These are phyloP conservation scores for Pleurozium schreberi DNA, from an alignment of 225 moss, liverwort and hornwort genomes.

Conservation along the genomic window DNA sequence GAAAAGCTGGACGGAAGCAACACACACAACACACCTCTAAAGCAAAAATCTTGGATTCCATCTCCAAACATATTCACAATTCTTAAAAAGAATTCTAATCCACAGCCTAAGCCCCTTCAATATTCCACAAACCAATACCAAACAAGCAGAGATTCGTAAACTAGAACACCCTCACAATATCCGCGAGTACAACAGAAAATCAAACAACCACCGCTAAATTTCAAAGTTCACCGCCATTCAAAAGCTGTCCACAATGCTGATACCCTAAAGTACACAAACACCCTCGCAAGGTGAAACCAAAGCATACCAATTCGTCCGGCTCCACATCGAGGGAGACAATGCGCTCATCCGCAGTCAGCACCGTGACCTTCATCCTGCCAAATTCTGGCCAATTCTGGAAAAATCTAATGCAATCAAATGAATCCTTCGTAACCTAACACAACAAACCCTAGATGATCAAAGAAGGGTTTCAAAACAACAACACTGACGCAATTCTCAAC, in stretches of 20 bases:
- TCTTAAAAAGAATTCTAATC: neutral
- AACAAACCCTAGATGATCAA: neutral
- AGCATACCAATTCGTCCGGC: constrained; percentile 77
- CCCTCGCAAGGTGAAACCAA: neutral
- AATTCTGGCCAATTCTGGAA: neutral
- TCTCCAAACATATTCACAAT: neutral
- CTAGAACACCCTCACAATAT: neutral
- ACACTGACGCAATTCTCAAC: neutral
- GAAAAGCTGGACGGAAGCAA: neutral
- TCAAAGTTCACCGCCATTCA: neutral
- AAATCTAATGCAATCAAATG: neutral
- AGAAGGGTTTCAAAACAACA: neutral
- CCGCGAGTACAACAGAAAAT: neutral
- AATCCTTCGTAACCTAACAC: neutral
- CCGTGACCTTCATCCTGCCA: constrained; percentile 72
- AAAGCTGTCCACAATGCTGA: neutral
- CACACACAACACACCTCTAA: neutral
- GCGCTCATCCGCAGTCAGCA: constrained; percentile 85
- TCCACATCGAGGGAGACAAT: constrained; percentile 92
- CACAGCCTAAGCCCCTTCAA: neutral
- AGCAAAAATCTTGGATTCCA: neutral
- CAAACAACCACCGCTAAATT: neutral
- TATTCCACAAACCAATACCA: neutral
- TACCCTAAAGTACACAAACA: neutral
- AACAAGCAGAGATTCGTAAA: neutral